These are phyloP conservation scores for Albophoma yamanashiensis DNA, from an alignment of 2,329 filamentous ascomycete species.

Conservation along the genomic window DNA sequence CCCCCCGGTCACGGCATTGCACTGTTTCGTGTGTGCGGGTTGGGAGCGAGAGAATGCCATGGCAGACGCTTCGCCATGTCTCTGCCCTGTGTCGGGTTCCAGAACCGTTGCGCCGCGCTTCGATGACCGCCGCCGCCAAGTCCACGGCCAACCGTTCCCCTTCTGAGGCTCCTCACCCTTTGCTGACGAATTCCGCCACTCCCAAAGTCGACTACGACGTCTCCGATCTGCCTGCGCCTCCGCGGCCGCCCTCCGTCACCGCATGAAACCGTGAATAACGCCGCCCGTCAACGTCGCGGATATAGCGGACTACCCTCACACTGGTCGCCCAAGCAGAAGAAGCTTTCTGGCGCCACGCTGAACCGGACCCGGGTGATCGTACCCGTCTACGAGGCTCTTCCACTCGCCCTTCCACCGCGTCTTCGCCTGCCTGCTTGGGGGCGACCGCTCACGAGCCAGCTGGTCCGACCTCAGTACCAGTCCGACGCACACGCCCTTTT, in stretches of 20 bases:
- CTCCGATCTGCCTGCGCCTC: not conserved
- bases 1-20: not conserved
- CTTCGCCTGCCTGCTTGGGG: not conserved
- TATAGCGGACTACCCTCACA: not conserved
- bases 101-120: not conserved
- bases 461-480: not conserved
- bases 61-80: not conserved
- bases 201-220: not conserved
- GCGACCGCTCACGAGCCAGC: not conserved
- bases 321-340: not conserved
- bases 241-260: not conserved
- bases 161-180: not conserved
- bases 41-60: not conserved
- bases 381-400: not conserved
- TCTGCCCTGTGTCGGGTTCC: not conserved
- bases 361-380: not conserved
- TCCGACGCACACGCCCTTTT: conserved; percentile 1
- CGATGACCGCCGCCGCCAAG: not conserved
- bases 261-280: not conserved
- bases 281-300: not conserved
- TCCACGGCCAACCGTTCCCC: not conserved
- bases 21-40: not conserved
- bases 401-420: not conserved
- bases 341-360: not conserved
- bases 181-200: not conserved